Conservation (phyloP, 768 basidiomycete genomes). For the Hygrophorus russula region DNA sequence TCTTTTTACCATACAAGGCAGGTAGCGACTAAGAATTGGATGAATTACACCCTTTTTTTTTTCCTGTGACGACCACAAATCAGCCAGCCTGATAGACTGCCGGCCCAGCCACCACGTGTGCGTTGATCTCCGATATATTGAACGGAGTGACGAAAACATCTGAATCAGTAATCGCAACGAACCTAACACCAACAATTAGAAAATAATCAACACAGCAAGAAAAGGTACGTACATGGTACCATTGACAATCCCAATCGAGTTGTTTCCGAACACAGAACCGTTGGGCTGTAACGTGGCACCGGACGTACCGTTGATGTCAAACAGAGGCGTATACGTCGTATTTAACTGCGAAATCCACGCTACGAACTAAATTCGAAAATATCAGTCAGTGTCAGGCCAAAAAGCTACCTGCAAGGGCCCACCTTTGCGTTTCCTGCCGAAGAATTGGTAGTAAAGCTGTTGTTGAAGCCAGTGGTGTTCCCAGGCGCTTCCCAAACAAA, state of each 20-base stretch:
- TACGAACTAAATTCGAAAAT: conserved; percentile 23
- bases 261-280: conserved; percentile 30
- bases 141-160: conserved; percentile 45
- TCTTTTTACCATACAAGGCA: no score
- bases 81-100: conserved; percentile 37
- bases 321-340: conserved; percentile 43
- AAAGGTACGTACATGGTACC: conserved; percentile 29
- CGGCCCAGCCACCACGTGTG: conserved; percentile 46
- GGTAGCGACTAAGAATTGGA: no score
- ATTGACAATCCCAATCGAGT: conserved; percentile 33
- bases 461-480: conserved; percentile 38
- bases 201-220: neutral
- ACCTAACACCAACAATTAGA: no score
- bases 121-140: conserved; percentile 40
- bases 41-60: no score
- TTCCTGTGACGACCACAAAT: conserved; percentile 3
- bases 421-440: conserved; percentile 19
- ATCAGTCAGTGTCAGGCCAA: neutral
- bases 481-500: conserved; percentile 48
- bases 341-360: conserved; percentile 55
- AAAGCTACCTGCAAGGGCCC: no score
- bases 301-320: conserved; percentile 27
- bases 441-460: conserved; percentile 38
- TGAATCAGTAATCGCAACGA: conserved; percentile 37
- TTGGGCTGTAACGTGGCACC: conserved; percentile 39